These are phyloP conservation scores for Fraxinus albicans DNA, from an alignment of 305 asterid species.

Conservation along the genomic window DNA sequence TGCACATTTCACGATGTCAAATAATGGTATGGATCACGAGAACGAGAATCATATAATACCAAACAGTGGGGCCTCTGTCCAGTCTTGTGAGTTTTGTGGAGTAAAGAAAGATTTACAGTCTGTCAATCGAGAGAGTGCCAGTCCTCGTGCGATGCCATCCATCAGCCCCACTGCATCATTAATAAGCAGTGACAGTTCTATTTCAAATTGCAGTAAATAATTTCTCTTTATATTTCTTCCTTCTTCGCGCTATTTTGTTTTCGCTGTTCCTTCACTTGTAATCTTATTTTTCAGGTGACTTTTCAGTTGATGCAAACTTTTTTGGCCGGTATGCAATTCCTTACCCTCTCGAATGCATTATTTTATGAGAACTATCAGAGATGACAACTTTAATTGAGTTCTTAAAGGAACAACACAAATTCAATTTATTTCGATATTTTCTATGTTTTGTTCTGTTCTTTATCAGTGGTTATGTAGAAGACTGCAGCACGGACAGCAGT, in stretches of 20 bases:
- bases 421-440: slow-evolving; percentile 17
- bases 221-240: slow-evolving; percentile 16
- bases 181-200: slow-evolving; percentile 55
- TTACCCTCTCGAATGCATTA: slow-evolving; percentile 24
- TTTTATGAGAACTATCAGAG: not conserved
- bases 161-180: slow-evolving; percentile 45
- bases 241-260: not conserved
- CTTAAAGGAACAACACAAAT: not conserved
- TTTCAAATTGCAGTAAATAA: slow-evolving; percentile 63
- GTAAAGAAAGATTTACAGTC: slow-evolving; percentile 34
- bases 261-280: slow-evolving; percentile 17
- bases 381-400: slow-evolving; percentile 12
- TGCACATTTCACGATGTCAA: slow-evolving; percentile 34
- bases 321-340: slow-evolving; percentile 50
- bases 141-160: slow-evolving; percentile 43
- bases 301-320: slow-evolving; percentile 57
- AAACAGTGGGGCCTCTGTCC: slow-evolving; percentile 28
- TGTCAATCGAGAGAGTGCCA: slow-evolving; percentile 33
- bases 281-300: slow-evolving; percentile 60
- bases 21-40: slow-evolving; percentile 37
- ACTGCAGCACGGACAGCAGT: slow-evolving; percentile 48
- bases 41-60: slow-evolving; percentile 33
- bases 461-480: slow-evolving; percentile 49
- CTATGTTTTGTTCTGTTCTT: slow-evolving; percentile 12
- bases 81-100: slow-evolving; percentile 43